phyloP scores from a whole-genome alignment of 2,329 filamentous ascomycete species.

The Epichloe coenophiala region DNA sequence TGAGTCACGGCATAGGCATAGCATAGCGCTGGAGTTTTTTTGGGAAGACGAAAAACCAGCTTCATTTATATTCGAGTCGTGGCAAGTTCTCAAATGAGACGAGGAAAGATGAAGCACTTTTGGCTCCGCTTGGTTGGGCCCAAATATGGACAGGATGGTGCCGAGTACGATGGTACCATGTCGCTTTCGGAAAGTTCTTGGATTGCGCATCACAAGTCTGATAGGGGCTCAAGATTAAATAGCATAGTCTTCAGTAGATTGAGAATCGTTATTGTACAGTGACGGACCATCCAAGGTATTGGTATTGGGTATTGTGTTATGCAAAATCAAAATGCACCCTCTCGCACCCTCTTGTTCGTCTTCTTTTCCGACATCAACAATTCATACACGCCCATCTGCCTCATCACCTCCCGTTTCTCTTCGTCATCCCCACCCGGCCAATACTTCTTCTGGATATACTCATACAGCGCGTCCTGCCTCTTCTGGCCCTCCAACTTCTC shows the following conservation, averaged over 20 bases:
- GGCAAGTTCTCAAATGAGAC: neutral
- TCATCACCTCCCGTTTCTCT: slow-evolving; percentile 15
- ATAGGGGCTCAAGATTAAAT: no score
- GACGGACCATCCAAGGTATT: neutral
- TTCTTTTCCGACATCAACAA: slow-evolving; percentile 11
- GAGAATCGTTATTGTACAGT: neutral
- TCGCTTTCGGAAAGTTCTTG: neutral
- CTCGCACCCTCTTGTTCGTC: neutral
- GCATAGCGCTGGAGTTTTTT: slow-evolving; percentile 3
- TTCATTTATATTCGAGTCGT: neutral
- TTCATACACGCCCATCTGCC: slow-evolving; percentile 30
- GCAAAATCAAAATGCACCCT: no score
- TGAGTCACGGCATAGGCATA: neutral
- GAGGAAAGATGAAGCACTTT: neutral
- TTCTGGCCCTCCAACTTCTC: slow-evolving; percentile 22
- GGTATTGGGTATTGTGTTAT: neutral
- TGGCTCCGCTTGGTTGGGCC: neutral
- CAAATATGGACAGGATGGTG: neutral
- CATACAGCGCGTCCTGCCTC: slow-evolving; percentile 26
- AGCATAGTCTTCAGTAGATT: no score
- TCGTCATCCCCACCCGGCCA: slow-evolving; percentile 17
- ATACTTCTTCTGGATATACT: slow-evolving; percentile 27
- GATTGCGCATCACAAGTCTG: neutral
- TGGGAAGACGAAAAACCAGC: neutral
- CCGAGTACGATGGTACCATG: neutral